A percentile compares a stretch with the other conserved stretches of the same genome.
Evolutionary conservation across 1,139 yeast species (phyloP).

Genomic region (Lodderomyces parapsilosis): DNA sequence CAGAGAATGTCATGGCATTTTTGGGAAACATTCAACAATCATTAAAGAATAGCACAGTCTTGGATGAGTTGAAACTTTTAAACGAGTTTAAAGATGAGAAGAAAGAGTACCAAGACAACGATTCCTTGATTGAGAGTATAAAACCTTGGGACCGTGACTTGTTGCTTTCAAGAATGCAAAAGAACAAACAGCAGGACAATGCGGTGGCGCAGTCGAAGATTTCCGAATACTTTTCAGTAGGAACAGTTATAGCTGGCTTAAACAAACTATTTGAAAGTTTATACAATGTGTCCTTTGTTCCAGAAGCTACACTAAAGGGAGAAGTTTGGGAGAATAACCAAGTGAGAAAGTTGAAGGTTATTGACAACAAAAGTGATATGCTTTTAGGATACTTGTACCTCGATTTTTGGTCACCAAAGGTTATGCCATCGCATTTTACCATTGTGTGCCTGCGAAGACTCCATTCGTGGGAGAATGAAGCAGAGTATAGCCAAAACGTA

Average conservation of each 20-base stretch:
- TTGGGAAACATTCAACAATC: conserved; percentile 54
- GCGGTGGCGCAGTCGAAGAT: conserved; percentile 26
- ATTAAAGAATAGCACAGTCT: conserved; percentile 51
- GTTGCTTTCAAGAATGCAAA: conserved; percentile 30
- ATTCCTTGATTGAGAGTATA: conserved; percentile 45
- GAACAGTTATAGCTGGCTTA: conserved; percentile 83
- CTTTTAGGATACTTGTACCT: conserved; percentile 41
- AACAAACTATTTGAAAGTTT: conserved; percentile 66
- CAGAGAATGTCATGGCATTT: conserved; percentile 73
- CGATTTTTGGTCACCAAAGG: conserved; percentile 49
- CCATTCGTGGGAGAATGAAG: conserved; percentile 28
- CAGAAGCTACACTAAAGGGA: conserved; percentile 62
- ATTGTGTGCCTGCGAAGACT: conserved; percentile 83
- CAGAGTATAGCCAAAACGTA: conserved; percentile 38
- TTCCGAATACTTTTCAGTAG: conserved; percentile 73
- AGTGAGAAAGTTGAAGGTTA: conserved; percentile 77
- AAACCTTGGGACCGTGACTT: conserved; percentile 95
- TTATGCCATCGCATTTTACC: conserved; percentile 88
- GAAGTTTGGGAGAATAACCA: conserved; percentile 87
- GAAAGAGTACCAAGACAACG: conserved; percentile 22
- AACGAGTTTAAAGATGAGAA: conserved; percentile 34
- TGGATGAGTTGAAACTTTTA: conserved; percentile 53
- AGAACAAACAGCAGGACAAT: conserved; percentile 11
- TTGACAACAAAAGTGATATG: conserved; percentile 26
- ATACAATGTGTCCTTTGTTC: conserved; percentile 74